Base-by-base conservation (phyloP, 495 filamentous ascomycete genomes). In the Trichoderma reesei region DNA sequence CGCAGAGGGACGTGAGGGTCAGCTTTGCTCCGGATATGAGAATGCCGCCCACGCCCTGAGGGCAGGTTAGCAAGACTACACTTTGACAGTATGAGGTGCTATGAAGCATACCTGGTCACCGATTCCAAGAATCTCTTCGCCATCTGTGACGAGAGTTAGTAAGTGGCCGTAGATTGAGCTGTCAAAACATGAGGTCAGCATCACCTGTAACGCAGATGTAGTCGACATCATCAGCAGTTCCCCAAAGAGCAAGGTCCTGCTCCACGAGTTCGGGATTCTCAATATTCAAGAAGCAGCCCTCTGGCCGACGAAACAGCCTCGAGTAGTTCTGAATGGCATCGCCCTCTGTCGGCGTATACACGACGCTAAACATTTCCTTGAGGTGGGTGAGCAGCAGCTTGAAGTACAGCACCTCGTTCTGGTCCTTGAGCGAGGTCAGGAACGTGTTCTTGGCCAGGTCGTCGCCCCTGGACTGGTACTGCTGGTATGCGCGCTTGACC, bases 321-420 rank as follows among this genome's bases (percentile, higher is more conserved):
- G 91, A 95, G 71, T 89, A 96, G 68, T 92, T 88, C 72, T 88
- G 81, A 64, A 96, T 96, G 1, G 92, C 91, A n/a, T 95, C 90
- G 3, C 89, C 91, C 73, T 96, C 91, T 0, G 92, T 96, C 0
- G 92, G 91, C 0, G 91, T 96, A 71, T 96, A 96, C 38, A 96
- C 90, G 11, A 96, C 75, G 48, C 86, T 83, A 68, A 96, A 91
- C 88, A 96, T 92, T 72, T 96, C 92, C 66, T 89, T 69, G 41
- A 80, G 66, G 41, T 81, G 73, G 41, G 79, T 76, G 64, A 78
- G 72, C 20, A 81, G 46, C 44, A 81, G 69, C 74, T 79, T 84
- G 68, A 87, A 93, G 68, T 86, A 92, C 9, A 93, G 73, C 7
- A 91, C 89, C 60, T 87, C 80, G 76, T 92, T 96, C 73, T 96